phyloP scores from a whole-genome alignment of 768 basidiomycete genomes.

The Pleurotus tuber-regium region DNA sequence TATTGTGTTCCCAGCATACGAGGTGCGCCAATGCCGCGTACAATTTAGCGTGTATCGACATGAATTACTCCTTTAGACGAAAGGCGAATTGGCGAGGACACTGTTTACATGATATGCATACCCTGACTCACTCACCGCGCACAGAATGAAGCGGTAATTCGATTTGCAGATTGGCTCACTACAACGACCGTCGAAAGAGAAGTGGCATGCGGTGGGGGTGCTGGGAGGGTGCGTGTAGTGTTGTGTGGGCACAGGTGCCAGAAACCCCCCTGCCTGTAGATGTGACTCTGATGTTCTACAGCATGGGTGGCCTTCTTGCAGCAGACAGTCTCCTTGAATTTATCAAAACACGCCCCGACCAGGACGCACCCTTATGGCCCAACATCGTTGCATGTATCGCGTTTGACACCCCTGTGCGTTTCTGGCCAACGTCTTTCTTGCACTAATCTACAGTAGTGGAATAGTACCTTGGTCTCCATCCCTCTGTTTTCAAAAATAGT shows the following conservation, averaged over 20 bases:
- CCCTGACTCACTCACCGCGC: no score
- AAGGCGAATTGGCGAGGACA: constrained; percentile 79
- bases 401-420: constrained; percentile 85
- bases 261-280: constrained; percentile 13
- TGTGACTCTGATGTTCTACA: constrained; percentile 26
- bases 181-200: constrained; percentile 86
- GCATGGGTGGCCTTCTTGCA: constrained; percentile 91
- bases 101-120: no score
- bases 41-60: constrained; percentile 8
- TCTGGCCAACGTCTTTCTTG: no score
- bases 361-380: constrained; percentile 77
- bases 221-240: constrained; percentile 78
- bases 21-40: constrained; percentile 44
- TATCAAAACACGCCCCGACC: constrained; percentile 61
- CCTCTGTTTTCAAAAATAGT: constrained; percentile 79
- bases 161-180: constrained; percentile 91
- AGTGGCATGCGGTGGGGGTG: constrained; percentile 61
- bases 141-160: constrained; percentile 77
- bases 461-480: constrained; percentile 87
- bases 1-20: constrained; percentile 86
- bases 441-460: no score
- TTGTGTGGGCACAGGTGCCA: constrained; percentile 89
- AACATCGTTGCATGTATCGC: constrained; percentile 81
- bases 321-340: constrained; percentile 83
- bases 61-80: constrained; percentile 54